Base-by-base conservation (phyloP, 2,329 filamentous ascomycete genomes). In the Cladosporium sp. region DNA sequence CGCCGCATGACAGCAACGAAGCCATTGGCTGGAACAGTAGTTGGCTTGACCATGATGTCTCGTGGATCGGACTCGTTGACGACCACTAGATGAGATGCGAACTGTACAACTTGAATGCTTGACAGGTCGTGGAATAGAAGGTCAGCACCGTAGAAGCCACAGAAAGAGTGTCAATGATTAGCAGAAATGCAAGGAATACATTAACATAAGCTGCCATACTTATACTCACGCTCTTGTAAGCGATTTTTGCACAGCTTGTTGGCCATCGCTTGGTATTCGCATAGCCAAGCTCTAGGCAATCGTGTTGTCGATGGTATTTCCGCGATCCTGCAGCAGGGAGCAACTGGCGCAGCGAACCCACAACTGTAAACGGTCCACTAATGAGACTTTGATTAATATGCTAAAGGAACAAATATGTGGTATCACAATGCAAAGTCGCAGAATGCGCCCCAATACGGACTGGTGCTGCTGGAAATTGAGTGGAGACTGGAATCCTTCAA, bases 1-100 rank as follows among this genome's bases (percentile, higher is more conserved):
- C 76, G 79, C 56, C 67, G 56, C 60, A 65, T 63, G 21, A 46
- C 34, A 39, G 28, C 18, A 28, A 70, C 67, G 21, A 67, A 66
- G 54, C 59, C 63, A 64, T 68, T 70, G 49, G 65, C 60, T 25
- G 60, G 26, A 32, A 60, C 49, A 14, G 14, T 46, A 18, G 28
- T 62, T 18, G 49, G 11, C 13, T 68, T 62, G 16, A 56, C 66
- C 65, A 67, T 67, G 34, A n/a, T 46, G 34, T 57, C 21, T 16
- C 13, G 21, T 51, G 21, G n/a, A n/a, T n/a, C n/a, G n/a, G n/a
- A n/a, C n/a, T n/a, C n/a, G n/a, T n/a, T n/a, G n/a, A n/a, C n/a
- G n/a, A n/a, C n/a, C n/a, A n/a, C n/a, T n/a, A n/a, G n/a, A n/a
- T n/a, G n/a, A n/a, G n/a, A n/a, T 39, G 7, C n/a, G n/a, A 11